These are phyloP conservation scores for Chalara sp. DNA, from an alignment of 2,329 filamentous ascomycete species.

Conservation along the genomic window DNA sequence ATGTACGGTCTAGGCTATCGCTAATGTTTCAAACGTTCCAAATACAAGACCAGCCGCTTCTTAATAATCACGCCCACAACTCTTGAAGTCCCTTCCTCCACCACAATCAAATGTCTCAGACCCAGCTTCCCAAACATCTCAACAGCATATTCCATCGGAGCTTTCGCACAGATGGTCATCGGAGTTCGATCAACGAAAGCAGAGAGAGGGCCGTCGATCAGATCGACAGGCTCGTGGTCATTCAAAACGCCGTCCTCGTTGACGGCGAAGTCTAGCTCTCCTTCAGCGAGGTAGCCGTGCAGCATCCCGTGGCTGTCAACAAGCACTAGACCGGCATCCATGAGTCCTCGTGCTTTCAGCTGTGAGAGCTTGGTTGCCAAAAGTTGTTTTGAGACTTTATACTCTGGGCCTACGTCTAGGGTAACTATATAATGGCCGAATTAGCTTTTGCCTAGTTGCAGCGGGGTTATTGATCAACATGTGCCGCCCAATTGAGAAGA, in stretches of 20 bases:
- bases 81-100: constrained; percentile 42
- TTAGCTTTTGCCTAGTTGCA: too few species aligned
- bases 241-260: constrained; percentile 15
- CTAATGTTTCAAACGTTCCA: constrained; percentile 33
- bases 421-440: constrained; percentile 28
- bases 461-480: too few species aligned
- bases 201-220: constrained; percentile 29
- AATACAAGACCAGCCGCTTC: constrained; percentile 47
- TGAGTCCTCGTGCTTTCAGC: constrained; percentile 41
- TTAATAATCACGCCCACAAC: constrained; percentile 50
- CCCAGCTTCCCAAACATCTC: constrained; percentile 55
- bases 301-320: constrained; percentile 40
- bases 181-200: constrained; percentile 48
- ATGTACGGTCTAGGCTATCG: too few species aligned
- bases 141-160: constrained; percentile 51
- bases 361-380: constrained; percentile 39
- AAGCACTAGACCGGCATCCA: constrained; percentile 51
- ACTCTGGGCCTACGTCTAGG: constrained; percentile 36
- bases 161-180: constrained; percentile 40
- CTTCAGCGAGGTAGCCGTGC: constrained; percentile 48
- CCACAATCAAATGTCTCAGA: constrained; percentile 44
- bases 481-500: too few species aligned
- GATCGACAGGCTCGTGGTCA: constrained; percentile 25
- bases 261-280: constrained; percentile 45
- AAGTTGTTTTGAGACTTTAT: constrained; percentile 34